Conservation (phyloP, 1,284 basidiomycete species). For the Golubevia pallescens region DNA sequence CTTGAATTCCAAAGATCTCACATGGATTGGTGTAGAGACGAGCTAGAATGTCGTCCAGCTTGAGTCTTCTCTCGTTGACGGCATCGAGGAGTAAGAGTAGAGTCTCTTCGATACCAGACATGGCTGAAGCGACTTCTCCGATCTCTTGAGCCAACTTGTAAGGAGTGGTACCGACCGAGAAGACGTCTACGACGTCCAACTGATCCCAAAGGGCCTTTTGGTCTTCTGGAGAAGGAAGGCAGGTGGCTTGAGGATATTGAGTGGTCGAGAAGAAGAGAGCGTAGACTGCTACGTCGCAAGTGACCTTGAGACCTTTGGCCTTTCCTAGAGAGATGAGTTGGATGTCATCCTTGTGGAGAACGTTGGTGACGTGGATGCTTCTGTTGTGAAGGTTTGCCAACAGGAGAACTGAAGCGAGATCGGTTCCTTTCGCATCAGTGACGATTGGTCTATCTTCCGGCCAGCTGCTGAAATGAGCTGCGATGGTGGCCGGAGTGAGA, state of each 20-base stretch:
- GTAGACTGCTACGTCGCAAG: conserved; percentile 93
- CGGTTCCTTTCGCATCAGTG: conserved; percentile 88
- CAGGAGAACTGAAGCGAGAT: conserved; percentile 90
- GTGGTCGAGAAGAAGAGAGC: conserved; percentile 95
- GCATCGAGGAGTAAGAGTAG: conserved; percentile 87
- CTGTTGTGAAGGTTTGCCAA: conserved; percentile 89
- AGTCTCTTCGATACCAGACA: conserved; percentile 85
- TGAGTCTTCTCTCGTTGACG: conserved; percentile 79
- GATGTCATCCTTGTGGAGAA: conserved; percentile 85
- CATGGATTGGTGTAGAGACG: conserved; percentile 90
- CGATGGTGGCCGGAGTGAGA: conserved; percentile 68
- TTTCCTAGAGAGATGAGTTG: conserved; percentile 92
- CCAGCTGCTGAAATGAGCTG: conserved; percentile 89
- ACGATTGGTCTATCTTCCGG: conserved; percentile 88
- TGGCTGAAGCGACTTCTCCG: conserved; percentile 73
- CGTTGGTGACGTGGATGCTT: conserved; percentile 91
- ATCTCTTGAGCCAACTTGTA: conserved; percentile 78
- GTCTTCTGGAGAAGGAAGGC: conserved; percentile 79
- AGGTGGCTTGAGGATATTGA: conserved; percentile 67
- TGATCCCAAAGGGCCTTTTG: conserved; percentile 88
- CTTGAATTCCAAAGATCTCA: conserved; percentile 86
- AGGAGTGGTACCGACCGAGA: conserved; percentile 86
- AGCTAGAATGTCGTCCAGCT: conserved; percentile 79
- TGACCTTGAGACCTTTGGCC: conserved; percentile 89
- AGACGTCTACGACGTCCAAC: conserved; percentile 83